These are phyloP conservation scores for Zygosaccharomyces pseudorouxii DNA, from an alignment of 805 yeast species.

Conservation along the genomic window DNA sequence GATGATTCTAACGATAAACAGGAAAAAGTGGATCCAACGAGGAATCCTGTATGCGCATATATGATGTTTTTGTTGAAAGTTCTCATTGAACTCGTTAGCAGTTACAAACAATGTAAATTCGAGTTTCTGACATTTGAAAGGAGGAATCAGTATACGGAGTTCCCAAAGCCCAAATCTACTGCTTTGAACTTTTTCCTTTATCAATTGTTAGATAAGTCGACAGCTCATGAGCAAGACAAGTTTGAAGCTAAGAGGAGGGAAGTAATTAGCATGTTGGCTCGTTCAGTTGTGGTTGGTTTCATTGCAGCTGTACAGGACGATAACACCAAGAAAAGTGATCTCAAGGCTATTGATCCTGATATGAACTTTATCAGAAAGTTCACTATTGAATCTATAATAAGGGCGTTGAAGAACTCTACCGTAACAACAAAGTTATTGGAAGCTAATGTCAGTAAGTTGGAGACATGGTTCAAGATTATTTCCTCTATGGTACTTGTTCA, in stretches of 20 bases:
- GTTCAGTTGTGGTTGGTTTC: slow-evolving; percentile 56
- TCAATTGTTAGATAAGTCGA: slow-evolving; percentile 56
- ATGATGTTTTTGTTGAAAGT: slow-evolving; percentile 64
- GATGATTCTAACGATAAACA: slow-evolving; percentile 31
- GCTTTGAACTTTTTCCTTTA: slow-evolving; percentile 73
- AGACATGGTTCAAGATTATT: slow-evolving; percentile 32
- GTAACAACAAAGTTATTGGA: slow-evolving; percentile 24
- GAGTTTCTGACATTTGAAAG: slow-evolving; percentile 75
- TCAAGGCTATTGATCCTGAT: slow-evolving; percentile 58
- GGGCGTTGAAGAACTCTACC: slow-evolving; percentile 52
- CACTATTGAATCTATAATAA: slow-evolving; percentile 62
- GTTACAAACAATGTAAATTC: slow-evolving; percentile 75
- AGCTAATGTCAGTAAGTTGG: slow-evolving; percentile 27
- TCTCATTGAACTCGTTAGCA: slow-evolving; percentile 64
- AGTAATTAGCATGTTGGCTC: slow-evolving; percentile 58
- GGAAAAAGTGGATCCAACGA: slow-evolving; percentile 38
- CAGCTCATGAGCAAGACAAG: slow-evolving; percentile 36
- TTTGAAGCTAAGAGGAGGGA: slow-evolving; percentile 45
- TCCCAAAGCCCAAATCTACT: slow-evolving; percentile 66
- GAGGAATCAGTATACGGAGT: slow-evolving; percentile 42
- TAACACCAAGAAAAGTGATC: slow-evolving; percentile 38
- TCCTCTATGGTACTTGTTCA: slow-evolving; percentile 29
- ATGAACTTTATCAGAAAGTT: slow-evolving; percentile 70
- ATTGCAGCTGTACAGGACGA: slow-evolving; percentile 54
- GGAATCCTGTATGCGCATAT: slow-evolving; percentile 57